Base-by-base conservation (phyloP, 768 basidiomycete species). In the Mycena capillaripes region DNA sequence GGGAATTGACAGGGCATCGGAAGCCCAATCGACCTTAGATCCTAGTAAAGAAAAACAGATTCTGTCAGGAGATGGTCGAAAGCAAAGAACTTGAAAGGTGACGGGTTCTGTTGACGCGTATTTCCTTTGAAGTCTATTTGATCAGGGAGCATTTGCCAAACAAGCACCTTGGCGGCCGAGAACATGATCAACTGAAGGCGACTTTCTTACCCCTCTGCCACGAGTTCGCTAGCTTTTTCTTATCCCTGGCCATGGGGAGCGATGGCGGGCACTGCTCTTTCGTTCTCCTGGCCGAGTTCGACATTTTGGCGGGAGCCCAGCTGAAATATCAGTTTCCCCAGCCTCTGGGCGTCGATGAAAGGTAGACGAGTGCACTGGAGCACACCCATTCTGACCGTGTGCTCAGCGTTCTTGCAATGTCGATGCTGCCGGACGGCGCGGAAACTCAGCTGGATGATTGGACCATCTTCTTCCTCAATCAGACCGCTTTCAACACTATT, bases 391-490 rank as follows among this genome's bases (percentile, higher is more conserved):
- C 60, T 72, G 57, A 79, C 73, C 34, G 57, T 56, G 42, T 66
- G 60, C 40, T 5, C 32, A 98, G 97, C 66, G 89, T 97, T 21
- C 88, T 99, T 6, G 98, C 98, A 4, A 97, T 97, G 85, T 89
- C 97, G 71, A 99, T 99, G 98, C 89, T 99, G 25, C 98, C 98
- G 14, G 98, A 99, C 81, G 98, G 98, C 8, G 98, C 97, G 34
- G 97, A 99, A 83, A 91, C 93, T 60, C 95, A 97, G 72, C 84
- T 93, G 27, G 96, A 97, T 80, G 98, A 99, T 82, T 99, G 97
- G 97, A 99, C 98, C 7, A 92, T 98, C 52, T 99, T 99, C 88
- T 98, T 97, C 82, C 89, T 99, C 68, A 98, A 98, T 79, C 98
- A 98, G 82, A 96, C 95, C 0, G 87, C 92, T 0, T 94, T 93